Evolutionary conservation across 805 yeast genomes (phyloP).

Genomic region (Jamesozyma lodderae): DNA sequence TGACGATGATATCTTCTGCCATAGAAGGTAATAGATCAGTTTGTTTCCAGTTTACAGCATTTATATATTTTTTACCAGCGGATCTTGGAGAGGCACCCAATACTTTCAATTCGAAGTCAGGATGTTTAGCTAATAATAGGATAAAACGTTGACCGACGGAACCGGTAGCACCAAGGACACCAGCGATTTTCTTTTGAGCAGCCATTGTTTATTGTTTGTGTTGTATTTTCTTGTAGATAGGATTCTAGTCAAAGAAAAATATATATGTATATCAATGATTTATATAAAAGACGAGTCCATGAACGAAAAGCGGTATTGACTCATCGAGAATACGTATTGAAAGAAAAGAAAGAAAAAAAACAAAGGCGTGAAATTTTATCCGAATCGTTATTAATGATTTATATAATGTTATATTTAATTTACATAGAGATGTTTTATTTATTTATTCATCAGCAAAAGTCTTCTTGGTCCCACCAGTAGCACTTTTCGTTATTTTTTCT

Average conservation of each 20-base stretch:
- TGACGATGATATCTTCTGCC: constrained; percentile 55
- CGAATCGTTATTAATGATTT: background rate
- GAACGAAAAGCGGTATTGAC: too few species aligned
- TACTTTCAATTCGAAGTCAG: constrained; percentile 75
- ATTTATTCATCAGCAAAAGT: constrained; percentile 15
- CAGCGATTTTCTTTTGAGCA: constrained; percentile 38
- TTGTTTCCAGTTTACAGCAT: constrained; percentile 93
- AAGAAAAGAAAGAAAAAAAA: background rate
- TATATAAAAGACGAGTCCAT: too few species aligned
- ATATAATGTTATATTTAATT: background rate
- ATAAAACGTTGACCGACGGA: constrained; percentile 96
- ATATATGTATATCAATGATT: too few species aligned
- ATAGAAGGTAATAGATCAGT: constrained; percentile 67
- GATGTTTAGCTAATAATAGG: constrained; percentile 73
- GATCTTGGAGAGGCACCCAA: constrained; percentile 92
- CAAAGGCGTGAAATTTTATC: background rate
- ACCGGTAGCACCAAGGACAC: constrained; percentile 97
- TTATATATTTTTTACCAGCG: constrained; percentile 79
- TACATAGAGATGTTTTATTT: background rate
- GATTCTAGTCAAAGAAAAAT: background rate
- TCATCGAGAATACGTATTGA: background rate
- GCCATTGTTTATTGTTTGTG: background rate
- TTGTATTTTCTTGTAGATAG: background rate
- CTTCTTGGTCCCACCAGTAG: constrained; percentile 26
- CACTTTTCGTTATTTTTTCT: constrained; percentile 12